Base-by-base conservation (phyloP, 805 yeast species). In the Kodamaea hsintzibuensis region DNA sequence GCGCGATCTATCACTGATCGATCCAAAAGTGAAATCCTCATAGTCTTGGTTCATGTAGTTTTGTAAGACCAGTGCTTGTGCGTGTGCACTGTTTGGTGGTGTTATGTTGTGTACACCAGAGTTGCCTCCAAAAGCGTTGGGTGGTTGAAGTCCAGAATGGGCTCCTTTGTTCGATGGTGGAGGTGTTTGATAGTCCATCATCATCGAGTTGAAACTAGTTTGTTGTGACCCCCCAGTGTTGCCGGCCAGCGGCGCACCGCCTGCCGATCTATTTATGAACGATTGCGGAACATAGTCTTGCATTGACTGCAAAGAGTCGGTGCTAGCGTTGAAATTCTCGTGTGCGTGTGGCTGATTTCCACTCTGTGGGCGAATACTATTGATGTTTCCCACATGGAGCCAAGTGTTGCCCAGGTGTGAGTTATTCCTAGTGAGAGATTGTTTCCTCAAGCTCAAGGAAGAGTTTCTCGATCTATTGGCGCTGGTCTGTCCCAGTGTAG, bases 371-470 rank as follows among this genome's bases (percentile, higher is more conserved):
- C 74, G 68, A 12, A 69, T 65, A 51, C 64, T 69, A 56, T 64
- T 67, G 54, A 75, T 64, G 58, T 75, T 76, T 3, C 80, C 80
- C 40, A 76, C 73, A 62, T 76, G 80, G 45, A 75, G 65, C 80
- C 79, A 75, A 55, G 66, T 73, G 55, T 64, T 65, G 30, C 67
- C 68, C 44, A 62, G 62, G 49, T 63, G 65, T 9, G 78, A 72
- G 57, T 74, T 74, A 57, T 74, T 76, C 58, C 80, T 63, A 1
- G 79, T 74, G 47, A 76, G 69, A 10, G 78, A 73, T 57, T 76
- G 80, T 57, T 74, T 76, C 47, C 80, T 65, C 57, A 75, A 67
- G 58, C 63, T 72, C 51, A 74, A 57, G 6, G 74, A 68, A 7
- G 76, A 68, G 22, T 72, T 65, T 33, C 76, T 63, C 50, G 77